Evolutionary conservation across 306 rosid species (phyloP).

Genomic region (Urtica urens): DNA sequence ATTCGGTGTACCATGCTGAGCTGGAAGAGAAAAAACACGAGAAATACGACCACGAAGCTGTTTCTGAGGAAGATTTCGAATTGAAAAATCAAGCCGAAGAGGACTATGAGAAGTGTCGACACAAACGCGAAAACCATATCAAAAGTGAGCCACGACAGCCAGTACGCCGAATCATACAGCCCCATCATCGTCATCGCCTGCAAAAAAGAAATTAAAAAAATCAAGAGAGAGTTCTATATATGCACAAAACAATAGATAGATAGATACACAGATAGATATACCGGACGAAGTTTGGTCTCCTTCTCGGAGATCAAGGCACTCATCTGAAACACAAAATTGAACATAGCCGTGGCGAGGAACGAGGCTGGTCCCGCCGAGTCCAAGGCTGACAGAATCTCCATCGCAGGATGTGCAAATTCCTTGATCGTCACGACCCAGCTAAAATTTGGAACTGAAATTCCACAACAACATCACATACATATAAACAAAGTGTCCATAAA

Average conservation of each 20-base stretch:
- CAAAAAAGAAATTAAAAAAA: conserved; percentile 8
- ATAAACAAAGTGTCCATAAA: background rate
- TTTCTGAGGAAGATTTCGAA: conserved; percentile 59
- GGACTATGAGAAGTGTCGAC: conserved; percentile 57
- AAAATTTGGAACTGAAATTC: conserved; percentile 42
- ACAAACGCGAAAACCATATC: conserved; percentile 46
- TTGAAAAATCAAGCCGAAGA: conserved; percentile 73
- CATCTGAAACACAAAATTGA: conserved; percentile 80
- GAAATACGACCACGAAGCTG: conserved; percentile 39
- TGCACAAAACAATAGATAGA: background rate
- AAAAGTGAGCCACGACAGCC: conserved; percentile 88
- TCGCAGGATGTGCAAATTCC: conserved; percentile 77
- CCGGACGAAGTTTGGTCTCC: conserved; percentile 95
- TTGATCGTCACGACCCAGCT: conserved; percentile 57
- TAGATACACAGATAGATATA: conserved; percentile 7
- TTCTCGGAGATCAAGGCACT: conserved; percentile 68
- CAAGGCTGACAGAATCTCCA: conserved; percentile 27
- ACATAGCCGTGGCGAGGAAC: conserved; percentile 75
- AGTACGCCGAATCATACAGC: conserved; percentile 77
- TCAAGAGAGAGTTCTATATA: background rate
- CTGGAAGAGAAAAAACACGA: conserved; percentile 75
- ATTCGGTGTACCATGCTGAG: conserved; percentile 53
- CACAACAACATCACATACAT: conserved; percentile 5
- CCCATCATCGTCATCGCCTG: conserved; percentile 96
- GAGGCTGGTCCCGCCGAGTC: conserved; percentile 37